Percentiles rank a stretch among this genome's conserved stretches.
phyloP scores from a whole-genome alignment of 495 filamentous ascomycete species.

The Viridothelium virens region DNA sequence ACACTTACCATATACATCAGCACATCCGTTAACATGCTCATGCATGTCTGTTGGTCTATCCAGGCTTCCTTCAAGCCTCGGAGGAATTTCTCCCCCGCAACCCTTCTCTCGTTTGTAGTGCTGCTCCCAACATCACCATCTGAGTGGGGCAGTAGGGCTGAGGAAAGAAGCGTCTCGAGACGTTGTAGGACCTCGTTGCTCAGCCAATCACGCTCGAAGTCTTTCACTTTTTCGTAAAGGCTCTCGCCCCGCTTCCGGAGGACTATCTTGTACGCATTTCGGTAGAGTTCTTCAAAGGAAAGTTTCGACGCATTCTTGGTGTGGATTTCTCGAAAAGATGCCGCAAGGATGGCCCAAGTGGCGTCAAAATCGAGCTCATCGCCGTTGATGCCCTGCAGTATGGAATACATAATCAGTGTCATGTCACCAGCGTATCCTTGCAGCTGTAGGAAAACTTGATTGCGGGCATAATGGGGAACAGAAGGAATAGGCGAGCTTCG shows the following conservation, averaged over 20 bases:
- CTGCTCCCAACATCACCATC: slow-evolving; percentile 34
- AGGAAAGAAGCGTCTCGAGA: slow-evolving; percentile 55
- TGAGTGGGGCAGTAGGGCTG: slow-evolving; percentile 40
- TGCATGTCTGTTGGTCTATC: slow-evolving; percentile 81
- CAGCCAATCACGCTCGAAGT: slow-evolving; percentile 76
- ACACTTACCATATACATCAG: slow-evolving; percentile 86
- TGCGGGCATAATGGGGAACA: neutral
- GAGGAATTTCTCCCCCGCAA: slow-evolving; percentile 77
- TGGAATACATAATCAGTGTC: slow-evolving; percentile 18
- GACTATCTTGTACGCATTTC: slow-evolving; percentile 93
- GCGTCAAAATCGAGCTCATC: slow-evolving; percentile 68
- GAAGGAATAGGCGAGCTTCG: neutral
- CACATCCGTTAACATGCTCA: slow-evolving; percentile 97
- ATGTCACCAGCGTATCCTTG: neutral
- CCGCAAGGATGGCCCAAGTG: slow-evolving; percentile 65
- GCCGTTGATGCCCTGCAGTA: slow-evolving; percentile 45
- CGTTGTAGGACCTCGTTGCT: slow-evolving; percentile 54
- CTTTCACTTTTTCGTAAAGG: slow-evolving; percentile 72
- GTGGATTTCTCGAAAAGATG: slow-evolving; percentile 78
- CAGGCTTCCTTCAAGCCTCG: slow-evolving; percentile 66
- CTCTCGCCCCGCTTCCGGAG: slow-evolving; percentile 73
- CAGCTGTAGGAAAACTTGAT: no score
- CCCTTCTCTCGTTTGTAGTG: slow-evolving; percentile 64
- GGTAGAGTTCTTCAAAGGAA: slow-evolving; percentile 93
- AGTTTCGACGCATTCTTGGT: slow-evolving; percentile 81